Base-by-base conservation (phyloP, 2,329 filamentous ascomycete species). In the Dothideomycetes sp. region DNA sequence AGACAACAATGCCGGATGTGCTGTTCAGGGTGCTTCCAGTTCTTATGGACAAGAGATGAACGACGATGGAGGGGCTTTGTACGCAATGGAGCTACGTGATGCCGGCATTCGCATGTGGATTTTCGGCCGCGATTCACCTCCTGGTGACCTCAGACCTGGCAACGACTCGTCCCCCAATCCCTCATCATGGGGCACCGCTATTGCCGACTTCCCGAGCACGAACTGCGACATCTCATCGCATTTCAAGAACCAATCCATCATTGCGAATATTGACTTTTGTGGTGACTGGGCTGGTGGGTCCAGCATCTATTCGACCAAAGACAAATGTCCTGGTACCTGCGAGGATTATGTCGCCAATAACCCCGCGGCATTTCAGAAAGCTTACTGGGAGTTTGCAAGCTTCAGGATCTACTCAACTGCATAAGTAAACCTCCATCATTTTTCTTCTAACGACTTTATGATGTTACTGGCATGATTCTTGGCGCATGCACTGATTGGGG, bases 221-320 rank as follows among this genome's bases (percentile, higher is more conserved):
- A 57, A 71, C 32, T 82, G 78, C 59, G 62, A 77, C 44, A 74
- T 82, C 35, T 56, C 58, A 5, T 63, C 60, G 4, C 75, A 80
- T 51, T 82, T 82, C 56, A 64, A 59, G 40, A 82, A 82, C 51
- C 71, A 79, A 55, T 78, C 74, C 48, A 81, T 82, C 49, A 69
- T 82, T 47, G 69, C 69, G 29, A 80, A 82, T 51, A 80, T 82
- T 47, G 73, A 78, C 54, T 59, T 82, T 6, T 82, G 78, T 48
- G 79, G 78, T 1, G 57, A 70, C 28, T 64, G 74, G 48, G 71
- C 70, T 3, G 69, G 53, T 1, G 47, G 52, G 30, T 34, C 45
- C 4, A 50, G 52, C 37, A 56, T 54, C 33, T 64, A 64, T 43
- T 52, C 52, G 4, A 40, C 55, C 10, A 44, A 57, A 41, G 57